Base-by-base conservation (phyloP, 495 filamentous ascomycete genomes). In the Penicillium ochrochloron region DNA sequence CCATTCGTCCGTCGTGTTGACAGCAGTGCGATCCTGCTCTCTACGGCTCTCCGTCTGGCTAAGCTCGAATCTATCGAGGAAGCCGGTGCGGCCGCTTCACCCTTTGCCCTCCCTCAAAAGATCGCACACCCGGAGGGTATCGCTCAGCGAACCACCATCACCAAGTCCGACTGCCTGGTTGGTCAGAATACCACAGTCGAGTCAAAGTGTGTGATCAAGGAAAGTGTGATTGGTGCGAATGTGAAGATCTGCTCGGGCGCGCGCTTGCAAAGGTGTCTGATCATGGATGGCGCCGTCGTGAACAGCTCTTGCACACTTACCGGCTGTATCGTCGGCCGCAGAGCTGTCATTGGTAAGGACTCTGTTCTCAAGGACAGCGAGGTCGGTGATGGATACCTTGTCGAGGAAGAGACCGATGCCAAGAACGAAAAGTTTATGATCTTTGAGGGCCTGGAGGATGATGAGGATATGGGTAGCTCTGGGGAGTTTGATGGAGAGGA, bases 221-320 rank as follows among this genome's bases (percentile, higher is more conserved):
- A 95, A 73, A 88, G 82, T 59, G 91, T 97, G 34, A 86, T 99
- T 37, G 95, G 95, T 34, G 84, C 92, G 10, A 92, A 92, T 70
- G 93, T 90, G 76, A 86, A 90, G 59, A 96, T 98, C 63, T 87
- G 86, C 59, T 85, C 85, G 64, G 92, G 92, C 35, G 93, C 88
- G n/a, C 86, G 90, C 63, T 72, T 99, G 56, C 86, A 84, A 42
- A 84, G 92, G 57, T 97, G 94, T 75, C 73, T 98, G 33, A 75
- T 99, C 34, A 96, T 99, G 91, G 93, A 97, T 60, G 92, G 92
- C 10, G 93, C 89, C 5, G 87, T 90, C 5, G 88, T 8, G 88
- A 89, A 68, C 86, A 89, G 53, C 19, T 39, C 53, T 23, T 90
- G 86, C 65, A 87, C 88, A 70, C 75, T 98, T 52, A 93, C 88